Evolutionary conservation across 2,329 filamentous ascomycete genomes (phyloP).

Genomic region (Keithomyces neogunnii): DNA sequence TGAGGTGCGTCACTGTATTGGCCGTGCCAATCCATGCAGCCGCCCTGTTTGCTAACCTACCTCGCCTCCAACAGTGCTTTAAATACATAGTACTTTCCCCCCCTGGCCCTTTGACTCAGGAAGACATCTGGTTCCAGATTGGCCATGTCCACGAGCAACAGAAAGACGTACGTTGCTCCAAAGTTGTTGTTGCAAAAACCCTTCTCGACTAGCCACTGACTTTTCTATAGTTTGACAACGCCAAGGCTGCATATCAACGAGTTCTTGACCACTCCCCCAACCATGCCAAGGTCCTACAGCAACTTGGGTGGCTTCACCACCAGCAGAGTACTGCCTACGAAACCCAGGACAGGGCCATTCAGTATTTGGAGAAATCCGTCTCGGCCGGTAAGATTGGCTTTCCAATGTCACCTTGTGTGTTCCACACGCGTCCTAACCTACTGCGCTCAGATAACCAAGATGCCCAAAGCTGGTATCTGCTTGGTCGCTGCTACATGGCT

Average conservation of each 20-base stretch:
- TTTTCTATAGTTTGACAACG: constrained; percentile 70
- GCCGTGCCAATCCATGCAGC: background rate
- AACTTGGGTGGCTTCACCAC: constrained; percentile 95
- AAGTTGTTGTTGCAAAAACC: constrained; percentile 9
- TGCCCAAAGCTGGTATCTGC: constrained; percentile 96
- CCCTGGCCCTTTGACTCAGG: constrained; percentile 84
- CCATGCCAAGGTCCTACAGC: constrained; percentile 95
- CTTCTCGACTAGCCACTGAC: constrained; percentile 28
- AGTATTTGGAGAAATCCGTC: constrained; percentile 95
- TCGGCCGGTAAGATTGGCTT: constrained; percentile 60
- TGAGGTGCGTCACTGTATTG: constrained; percentile 56
- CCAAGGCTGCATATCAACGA: constrained; percentile 84
- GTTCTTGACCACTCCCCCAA: constrained; percentile 92
- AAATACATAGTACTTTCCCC: constrained; percentile 95
- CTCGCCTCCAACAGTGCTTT: constrained; percentile 63
- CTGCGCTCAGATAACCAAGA: constrained; percentile 70
- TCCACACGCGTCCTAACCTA: background rate
- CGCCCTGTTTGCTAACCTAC: background rate
- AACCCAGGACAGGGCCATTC: constrained; percentile 92
- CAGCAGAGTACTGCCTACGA: constrained; percentile 87
- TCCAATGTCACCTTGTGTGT: background rate
- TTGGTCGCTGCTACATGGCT: constrained; percentile 98
- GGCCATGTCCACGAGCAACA: constrained; percentile 98
- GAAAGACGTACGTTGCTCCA: constrained; percentile 69
- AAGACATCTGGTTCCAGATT: constrained; percentile 99